Base-by-base conservation (phyloP, 225 moss, liverwort and hornwort species). In the Polytrichum formosum region DNA sequence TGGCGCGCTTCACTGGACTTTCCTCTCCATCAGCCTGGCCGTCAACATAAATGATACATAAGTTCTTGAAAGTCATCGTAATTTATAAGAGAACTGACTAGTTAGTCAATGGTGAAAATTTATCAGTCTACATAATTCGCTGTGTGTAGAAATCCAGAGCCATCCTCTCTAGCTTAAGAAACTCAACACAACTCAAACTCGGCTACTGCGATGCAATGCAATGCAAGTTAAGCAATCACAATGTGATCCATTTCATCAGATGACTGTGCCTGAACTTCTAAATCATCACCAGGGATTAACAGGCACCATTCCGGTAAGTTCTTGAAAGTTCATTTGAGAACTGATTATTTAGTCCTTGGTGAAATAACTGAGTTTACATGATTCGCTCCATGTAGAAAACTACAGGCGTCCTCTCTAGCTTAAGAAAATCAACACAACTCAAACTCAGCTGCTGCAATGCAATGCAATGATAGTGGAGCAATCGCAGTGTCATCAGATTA, bases 11-110 rank as follows among this genome's bases (percentile, higher is more conserved):
- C 5, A 65, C 21, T 23, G 30, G 55, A 31, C 29, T 73, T 28
- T 73, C 68, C 19, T 55, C 69, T 66, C 74, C 74, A 1, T 62
- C 80, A 61, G 8, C 67, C 85, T 82, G 56, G 7, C 62, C 46
- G 55, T 25, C 26, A 62, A 58, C 58, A 58, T 2, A 4, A 4
- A 46, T 13, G 37, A 37, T 35, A 1, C 37, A 37, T 46, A 46
- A 46, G 46, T 46, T 4, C 10, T 37, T 10, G 2, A 2, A 37
- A 37, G 37, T 10, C 10, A 13, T 46, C 13, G 3, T 46, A 16
- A 46, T 46, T 46, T 21, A 23, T 7, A 20, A 58, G 23, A 13
- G 23, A 58, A 20, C 7, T n/a, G 6, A 58, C 23, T 22, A 58
- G 4, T 22, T 58, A 6, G 21, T 58, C 18, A 6, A 22, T 8